phyloP scores from a whole-genome alignment of 768 basidiomycete genomes.

The Coprinopsis cinerea region DNA sequence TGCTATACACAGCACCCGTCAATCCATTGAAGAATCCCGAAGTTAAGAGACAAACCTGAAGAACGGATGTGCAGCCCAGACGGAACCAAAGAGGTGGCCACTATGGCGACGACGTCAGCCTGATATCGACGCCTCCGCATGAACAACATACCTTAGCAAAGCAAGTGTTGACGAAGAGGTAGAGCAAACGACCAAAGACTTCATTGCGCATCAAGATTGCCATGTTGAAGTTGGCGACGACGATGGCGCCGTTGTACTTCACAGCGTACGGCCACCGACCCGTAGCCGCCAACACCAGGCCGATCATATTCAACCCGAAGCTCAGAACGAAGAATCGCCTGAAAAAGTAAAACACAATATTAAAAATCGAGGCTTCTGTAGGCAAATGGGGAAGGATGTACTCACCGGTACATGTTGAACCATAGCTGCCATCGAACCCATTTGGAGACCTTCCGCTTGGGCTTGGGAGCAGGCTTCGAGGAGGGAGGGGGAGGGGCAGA shows the following conservation, averaged over 20 bases:
- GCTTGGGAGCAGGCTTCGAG: slow-evolving; percentile 35
- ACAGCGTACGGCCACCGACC: slow-evolving; percentile 63
- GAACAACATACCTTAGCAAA: slow-evolving; percentile 57
- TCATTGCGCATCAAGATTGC: slow-evolving; percentile 75
- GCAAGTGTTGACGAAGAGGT: slow-evolving; percentile 56
- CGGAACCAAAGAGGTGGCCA: slow-evolving; percentile 73
- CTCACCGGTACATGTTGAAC: slow-evolving; percentile 69
- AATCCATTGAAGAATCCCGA: slow-evolving; percentile 2
- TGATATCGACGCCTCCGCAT: not conserved
- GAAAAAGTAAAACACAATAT: not conserved
- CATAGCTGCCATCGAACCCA: slow-evolving; percentile 58
- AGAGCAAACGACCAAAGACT: slow-evolving; percentile 65
- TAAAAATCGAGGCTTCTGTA: not conserved
- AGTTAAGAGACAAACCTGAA: slow-evolving; percentile 40
- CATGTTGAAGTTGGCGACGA: slow-evolving; percentile 65
- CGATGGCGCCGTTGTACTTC: slow-evolving; percentile 58
- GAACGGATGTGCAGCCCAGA: slow-evolving; percentile 65
- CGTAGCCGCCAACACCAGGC: slow-evolving; percentile 52
- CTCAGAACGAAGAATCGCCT: slow-evolving; percentile 68
- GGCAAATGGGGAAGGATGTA: not conserved
- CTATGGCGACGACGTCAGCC: slow-evolving; percentile 27
- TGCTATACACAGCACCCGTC: slow-evolving; percentile 38
- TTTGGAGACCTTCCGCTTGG: slow-evolving; percentile 52
- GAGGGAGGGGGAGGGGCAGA: slow-evolving; percentile 26
- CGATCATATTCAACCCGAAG: slow-evolving; percentile 57